Evolutionary conservation across 208 protist genomes (phyloP).

Genomic region (Crithidia thermophila): DNA sequence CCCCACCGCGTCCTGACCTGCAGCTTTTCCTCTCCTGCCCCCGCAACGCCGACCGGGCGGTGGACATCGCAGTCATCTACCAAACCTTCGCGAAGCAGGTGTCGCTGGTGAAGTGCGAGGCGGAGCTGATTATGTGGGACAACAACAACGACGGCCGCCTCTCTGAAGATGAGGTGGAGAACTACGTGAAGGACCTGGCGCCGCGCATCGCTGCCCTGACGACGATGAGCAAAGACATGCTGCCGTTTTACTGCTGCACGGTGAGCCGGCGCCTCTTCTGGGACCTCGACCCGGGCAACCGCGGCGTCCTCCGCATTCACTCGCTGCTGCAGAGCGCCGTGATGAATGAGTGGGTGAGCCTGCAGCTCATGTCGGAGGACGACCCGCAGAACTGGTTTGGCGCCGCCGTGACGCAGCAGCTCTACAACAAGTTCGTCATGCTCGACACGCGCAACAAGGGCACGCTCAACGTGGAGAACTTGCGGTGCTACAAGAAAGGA

Average conservation of each 20-base stretch:
- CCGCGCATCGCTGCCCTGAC: constrained; percentile 73
- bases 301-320: constrained; percentile 80
- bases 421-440: constrained; percentile 89
- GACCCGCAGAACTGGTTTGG: constrained; percentile 86
- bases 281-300: constrained; percentile 78
- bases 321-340: constrained; percentile 75
- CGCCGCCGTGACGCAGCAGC: constrained; percentile 64
- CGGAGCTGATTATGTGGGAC: constrained; percentile 87
- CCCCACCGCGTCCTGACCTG: constrained; percentile 53
- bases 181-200: constrained; percentile 81
- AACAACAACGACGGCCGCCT: constrained; percentile 85
- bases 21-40: constrained; percentile 74
- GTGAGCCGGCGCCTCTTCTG: constrained; percentile 91
- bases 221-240: constrained; percentile 53
- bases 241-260: constrained; percentile 92
- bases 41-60: constrained; percentile 46
- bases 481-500: constrained; percentile 87
- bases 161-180: constrained; percentile 89
- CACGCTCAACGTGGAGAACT: constrained; percentile 79
- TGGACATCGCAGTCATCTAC: constrained; percentile 69
- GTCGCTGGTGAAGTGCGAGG: constrained; percentile 85
- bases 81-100: constrained; percentile 81
- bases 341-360: constrained; percentile 89
- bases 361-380: constrained; percentile 84
- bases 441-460: constrained; percentile 85